Evolutionary conservation across 176 grass and related monocot genomes (phyloP).

Genomic region (Avena atlantica): DNA sequence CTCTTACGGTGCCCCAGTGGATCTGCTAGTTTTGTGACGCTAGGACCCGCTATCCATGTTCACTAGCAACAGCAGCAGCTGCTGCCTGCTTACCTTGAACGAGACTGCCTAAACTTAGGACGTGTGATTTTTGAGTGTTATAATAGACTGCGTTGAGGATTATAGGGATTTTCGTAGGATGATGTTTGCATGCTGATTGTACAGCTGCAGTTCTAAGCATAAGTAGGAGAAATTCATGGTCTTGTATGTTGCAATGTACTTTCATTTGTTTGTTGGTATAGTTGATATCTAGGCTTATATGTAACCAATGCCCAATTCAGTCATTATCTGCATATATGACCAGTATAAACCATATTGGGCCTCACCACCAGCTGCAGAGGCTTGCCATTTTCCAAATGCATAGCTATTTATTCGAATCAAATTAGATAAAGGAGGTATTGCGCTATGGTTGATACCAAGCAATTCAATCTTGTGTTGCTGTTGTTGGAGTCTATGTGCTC

Average conservation of each 20-base stretch:
- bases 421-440: background rate
- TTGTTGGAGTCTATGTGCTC: background rate
- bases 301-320: background rate
- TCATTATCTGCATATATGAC: background rate
- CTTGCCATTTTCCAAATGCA: slow-evolving; percentile 7
- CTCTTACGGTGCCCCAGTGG: slow-evolving; percentile 5
- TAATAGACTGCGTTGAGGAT: background rate
- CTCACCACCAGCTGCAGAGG: background rate
- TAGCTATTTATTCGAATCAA: background rate
- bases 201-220: background rate
- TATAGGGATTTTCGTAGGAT: background rate
- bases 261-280: background rate
- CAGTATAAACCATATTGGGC: background rate
- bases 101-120: slow-evolving; percentile 41
- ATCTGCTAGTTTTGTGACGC: slow-evolving; percentile 29
- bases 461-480: slow-evolving; percentile 13
- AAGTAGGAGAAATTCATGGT: background rate
- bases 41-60: background rate
- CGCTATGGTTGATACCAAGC: background rate
- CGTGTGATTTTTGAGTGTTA: background rate
- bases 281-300: background rate
- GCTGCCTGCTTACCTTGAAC: background rate
- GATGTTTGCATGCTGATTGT: background rate
- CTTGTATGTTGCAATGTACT: background rate
- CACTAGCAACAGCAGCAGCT: background rate